Evolutionary conservation across 257 asterid species (phyloP), one percentile per base, ranked within the genome.

Genomic region (Ocimum tenuiflorum): DNA sequence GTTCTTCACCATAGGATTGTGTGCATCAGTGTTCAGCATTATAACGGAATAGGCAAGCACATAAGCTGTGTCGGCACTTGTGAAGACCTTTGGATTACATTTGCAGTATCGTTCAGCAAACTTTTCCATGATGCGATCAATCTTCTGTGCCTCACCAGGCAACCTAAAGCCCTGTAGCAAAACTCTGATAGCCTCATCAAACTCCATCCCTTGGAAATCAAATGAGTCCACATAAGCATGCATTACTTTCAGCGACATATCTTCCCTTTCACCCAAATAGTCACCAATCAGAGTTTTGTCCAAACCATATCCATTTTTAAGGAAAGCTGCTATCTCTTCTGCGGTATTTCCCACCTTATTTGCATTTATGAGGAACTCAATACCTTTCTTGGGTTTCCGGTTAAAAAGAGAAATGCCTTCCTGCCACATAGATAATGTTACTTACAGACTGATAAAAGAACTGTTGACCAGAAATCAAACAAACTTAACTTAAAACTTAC

Each of bases 71-170:
- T 94, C 97, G 14, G 97, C 99, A 80, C 97, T 94, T 65, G 86
- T 85, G 82, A 94, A 94, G 72, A 57, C 90, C 70, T 85, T 82
- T 31, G 96, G 92, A 77, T 90, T 94, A 75, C 97, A 83, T 76
- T 94, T 94, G 81, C 99, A 94, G 76, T 88, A 94, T 45, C 97
- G 83, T 69, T 94, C 97, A 55, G 97, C 90, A 80, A 94, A 90
- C 79, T 94, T 94, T 67, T 94, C 99, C 99, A 94, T 94, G 29
- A 94, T 94, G 38, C 99, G 87, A 63, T 94, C 99, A 57, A 94
- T 94, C 86, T 94, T 94, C 73, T 94, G 99, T 38, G 99, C 99
- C 89, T 94, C 99, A 46, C 99, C 99, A 66, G 99, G 99, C 78
- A 94, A 67, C 69, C 99, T 86, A 69, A 94, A 94, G 57, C 99